These are phyloP conservation scores for Neurospora sublineolata DNA, from an alignment of 495 filamentous ascomycete genomes.

Conservation along the genomic window DNA sequence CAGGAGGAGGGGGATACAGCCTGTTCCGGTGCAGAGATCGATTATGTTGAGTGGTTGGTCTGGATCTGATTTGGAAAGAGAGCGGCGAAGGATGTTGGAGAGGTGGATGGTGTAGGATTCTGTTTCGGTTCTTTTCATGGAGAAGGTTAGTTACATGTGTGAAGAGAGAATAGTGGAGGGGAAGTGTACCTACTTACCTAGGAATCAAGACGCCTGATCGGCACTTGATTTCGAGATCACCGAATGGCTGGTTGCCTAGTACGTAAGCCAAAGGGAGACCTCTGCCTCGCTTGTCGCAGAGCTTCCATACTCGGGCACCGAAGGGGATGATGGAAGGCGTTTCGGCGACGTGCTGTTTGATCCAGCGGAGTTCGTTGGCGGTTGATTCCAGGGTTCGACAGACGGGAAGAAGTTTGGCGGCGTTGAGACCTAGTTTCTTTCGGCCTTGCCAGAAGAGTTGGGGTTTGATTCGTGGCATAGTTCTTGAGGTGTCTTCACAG, in stretches of 20 bases:
- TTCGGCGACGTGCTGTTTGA: conserved; percentile 44
- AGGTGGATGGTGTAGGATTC: conserved; percentile 55
- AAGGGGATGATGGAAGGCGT: conserved; percentile 6
- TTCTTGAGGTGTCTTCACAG: not conserved
- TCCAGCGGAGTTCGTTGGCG: conserved; percentile 76
- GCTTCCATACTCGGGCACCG: conserved; percentile 25
- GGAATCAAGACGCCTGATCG: conserved; percentile 72
- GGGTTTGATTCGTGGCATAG: conserved; percentile 68
- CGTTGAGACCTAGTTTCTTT: conserved; percentile 40
- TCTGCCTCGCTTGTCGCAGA: conserved; percentile 46
- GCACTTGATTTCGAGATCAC: conserved; percentile 68
- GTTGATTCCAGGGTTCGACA: conserved; percentile 59
- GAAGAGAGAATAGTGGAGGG: not conserved
- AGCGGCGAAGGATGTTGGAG: conserved; percentile 30
- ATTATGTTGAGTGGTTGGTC: conserved; percentile 44
- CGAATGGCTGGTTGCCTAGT: conserved; percentile 81
- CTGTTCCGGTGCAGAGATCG: conserved; percentile 83
- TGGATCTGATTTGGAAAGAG: conserved; percentile 2
- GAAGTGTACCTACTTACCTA: conserved; percentile 32
- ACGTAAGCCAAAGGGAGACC: conserved; percentile 84
- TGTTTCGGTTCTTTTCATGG: conserved; percentile 43
- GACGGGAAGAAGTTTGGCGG: conserved; percentile 55
- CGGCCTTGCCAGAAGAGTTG: conserved; percentile 46
- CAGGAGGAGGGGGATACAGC: conserved; percentile 76
- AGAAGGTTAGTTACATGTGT: not conserved